phyloP scores from a whole-genome alignment of 1,284 basidiomycete genomes.

The Sutorius eximius region DNA sequence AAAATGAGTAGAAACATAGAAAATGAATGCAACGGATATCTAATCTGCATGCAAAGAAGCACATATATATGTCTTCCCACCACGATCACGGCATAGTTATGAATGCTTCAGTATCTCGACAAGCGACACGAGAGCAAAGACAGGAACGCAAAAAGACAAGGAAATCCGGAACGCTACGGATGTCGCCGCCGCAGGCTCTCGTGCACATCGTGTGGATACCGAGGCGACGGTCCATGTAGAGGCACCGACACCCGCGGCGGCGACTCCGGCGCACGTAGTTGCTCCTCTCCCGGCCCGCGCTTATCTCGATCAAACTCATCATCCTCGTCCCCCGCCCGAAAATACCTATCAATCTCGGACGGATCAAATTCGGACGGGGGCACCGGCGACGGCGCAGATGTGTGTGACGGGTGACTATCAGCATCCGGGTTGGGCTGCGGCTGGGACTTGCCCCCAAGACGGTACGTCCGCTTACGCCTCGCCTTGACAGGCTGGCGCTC shows the following conservation, averaged over 20 bases:
- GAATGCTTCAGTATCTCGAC: not conserved
- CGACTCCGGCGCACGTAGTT: not conserved
- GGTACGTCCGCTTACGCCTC: conserved; percentile 72
- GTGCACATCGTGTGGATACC: conserved; percentile 6
- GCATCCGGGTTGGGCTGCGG: conserved; percentile 5
- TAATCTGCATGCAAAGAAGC: not conserved
- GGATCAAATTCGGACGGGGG: conserved; percentile 67
- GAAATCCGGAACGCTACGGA: not conserved
- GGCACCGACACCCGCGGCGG: not conserved
- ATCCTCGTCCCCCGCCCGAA: conserved; percentile 51
- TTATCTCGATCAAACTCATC: not conserved
- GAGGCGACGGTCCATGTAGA: not conserved
- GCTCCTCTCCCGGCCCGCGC: not conserved
- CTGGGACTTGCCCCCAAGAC: conserved; percentile 48
- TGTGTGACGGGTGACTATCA: conserved; percentile 11
- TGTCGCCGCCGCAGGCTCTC: conserved; percentile 21
- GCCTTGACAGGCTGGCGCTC: conserved; percentile 65
- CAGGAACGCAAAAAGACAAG: not conserved
- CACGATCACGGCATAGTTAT: not conserved
- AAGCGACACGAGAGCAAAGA: not conserved
- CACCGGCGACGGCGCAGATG: conserved; percentile 35
- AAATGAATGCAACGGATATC: conserved; percentile 4
- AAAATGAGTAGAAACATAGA: not conserved
- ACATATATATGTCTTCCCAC: not conserved
- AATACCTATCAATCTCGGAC: conserved; percentile 77